Evolutionary conservation across 176 grass and related monocot genomes (phyloP).

Genomic region (Elymus sibiricus): DNA sequence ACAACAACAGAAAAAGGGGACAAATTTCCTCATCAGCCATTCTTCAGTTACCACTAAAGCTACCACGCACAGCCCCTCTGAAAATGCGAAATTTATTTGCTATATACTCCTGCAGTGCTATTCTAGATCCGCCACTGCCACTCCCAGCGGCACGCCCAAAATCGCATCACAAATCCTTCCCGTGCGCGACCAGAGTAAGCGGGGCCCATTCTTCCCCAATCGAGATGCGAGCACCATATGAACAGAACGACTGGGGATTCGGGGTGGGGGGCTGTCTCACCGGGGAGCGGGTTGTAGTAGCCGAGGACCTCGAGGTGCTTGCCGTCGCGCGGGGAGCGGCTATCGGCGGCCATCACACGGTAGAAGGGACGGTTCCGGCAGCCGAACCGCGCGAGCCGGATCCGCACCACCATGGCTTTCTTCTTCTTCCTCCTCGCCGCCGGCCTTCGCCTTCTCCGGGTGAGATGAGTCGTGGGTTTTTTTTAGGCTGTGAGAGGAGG

Average conservation of each 20-base stretch:
- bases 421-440: not conserved
- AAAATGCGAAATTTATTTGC: too few relatives aligned
- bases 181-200: not conserved
- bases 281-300: conserved; percentile 76
- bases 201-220: not conserved
- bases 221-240: not conserved
- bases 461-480: not conserved
- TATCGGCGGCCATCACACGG: conserved; percentile 75
- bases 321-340: conserved; percentile 64
- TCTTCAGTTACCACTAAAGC: not conserved
- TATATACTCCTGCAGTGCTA: too few relatives aligned
- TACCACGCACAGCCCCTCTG: not conserved
- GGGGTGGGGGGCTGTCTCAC: not conserved
- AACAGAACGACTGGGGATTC: not conserved
- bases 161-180: not conserved
- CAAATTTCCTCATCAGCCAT: not conserved
- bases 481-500: not conserved
- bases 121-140: too few relatives aligned
- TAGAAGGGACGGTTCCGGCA: conserved; percentile 79
- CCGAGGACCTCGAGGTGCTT: conserved; percentile 80
- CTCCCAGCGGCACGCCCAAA: not conserved
- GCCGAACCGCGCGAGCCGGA: conserved; percentile 62
- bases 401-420: conserved; percentile 55
- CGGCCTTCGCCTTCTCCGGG: conserved; percentile 4
- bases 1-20: not conserved